Evolutionary conservation across 805 yeast genomes (phyloP), one percentile per base, ranked within the genome.

Genomic region (Zygotorulaspora sp.): DNA sequence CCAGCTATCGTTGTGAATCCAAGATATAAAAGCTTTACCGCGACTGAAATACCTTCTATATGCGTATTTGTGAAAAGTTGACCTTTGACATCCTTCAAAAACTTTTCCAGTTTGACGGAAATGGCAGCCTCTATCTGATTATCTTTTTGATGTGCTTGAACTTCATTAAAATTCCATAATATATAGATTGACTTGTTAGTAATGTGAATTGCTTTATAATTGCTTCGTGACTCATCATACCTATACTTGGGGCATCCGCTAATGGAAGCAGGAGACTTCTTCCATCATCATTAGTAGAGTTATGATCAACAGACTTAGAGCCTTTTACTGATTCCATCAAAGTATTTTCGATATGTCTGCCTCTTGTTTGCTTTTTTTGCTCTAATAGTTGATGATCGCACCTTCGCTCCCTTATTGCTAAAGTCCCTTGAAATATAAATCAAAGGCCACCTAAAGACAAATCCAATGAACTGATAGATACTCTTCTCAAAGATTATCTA

Each of bases 101-200:
- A 74, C 14, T 78, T 81, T 26, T 70, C 72, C 3, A 88, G 47
- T 46, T 81, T 78, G 2, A 65, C 59, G 24, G 71, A 65, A 15
- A 86, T 63, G 2, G 74, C 58, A 0, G 71, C 61, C 49, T 80
- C 83, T 29, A 85, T 76, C 49, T 81, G 85, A 3, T 77, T 71
- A 59, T 90, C 98, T 55, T 90, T 90, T 55, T 90, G 97, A 57
- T 86, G 80, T 2, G 97, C 86, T 36, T 96, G 73, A 24, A 90
- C 94, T 68, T 42, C 14, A n/a, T 26, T 31, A 12, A 19, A 30
- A 14, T 9, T 12, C 16, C 8, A 11, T 1, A 12, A 15, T 34
- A 35, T 19, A 11, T 26, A 17, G 13, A 20, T 10, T 4, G 18
- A 9, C 4, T 8, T 22, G 42, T 29, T 33, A 33, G 38, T 27